Evolutionary conservation across 768 basidiomycete genomes (phyloP).

Genomic region (Amanita exitialis): DNA sequence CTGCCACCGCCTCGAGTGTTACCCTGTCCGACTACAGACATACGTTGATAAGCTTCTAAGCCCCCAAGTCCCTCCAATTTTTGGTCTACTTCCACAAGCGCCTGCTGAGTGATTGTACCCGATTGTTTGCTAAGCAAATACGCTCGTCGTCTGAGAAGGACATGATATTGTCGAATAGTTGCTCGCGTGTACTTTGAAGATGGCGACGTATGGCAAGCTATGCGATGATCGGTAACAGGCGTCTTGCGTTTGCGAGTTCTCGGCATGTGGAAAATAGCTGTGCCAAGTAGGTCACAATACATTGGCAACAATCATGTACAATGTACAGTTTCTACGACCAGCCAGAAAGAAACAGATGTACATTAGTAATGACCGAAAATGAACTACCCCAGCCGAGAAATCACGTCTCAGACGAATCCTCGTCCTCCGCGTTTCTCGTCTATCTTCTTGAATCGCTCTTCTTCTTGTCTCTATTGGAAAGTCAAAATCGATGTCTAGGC

Average conservation of each 20-base stretch:
- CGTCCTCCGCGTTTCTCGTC: slow-evolving; percentile 81
- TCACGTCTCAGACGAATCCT: slow-evolving; percentile 61
- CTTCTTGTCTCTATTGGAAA: slow-evolving; percentile 53
- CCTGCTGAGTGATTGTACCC: slow-evolving; percentile 16
- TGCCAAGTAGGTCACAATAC: no score
- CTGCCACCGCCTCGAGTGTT: slow-evolving; percentile 82
- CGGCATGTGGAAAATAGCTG: slow-evolving; percentile 17
- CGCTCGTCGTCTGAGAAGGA: slow-evolving; percentile 60
- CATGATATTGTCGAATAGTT: slow-evolving; percentile 74
- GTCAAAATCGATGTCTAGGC: background rate
- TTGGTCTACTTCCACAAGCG: slow-evolving; percentile 41
- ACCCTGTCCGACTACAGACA: slow-evolving; percentile 76
- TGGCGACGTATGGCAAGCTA: slow-evolving; percentile 7
- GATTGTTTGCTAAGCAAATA: slow-evolving; percentile 30
- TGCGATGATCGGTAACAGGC: slow-evolving; percentile 18
- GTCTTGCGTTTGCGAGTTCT: slow-evolving; percentile 26
- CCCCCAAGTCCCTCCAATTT: slow-evolving; percentile 71
- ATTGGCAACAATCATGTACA: background rate
- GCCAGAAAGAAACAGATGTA: background rate
- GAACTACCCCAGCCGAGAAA: background rate
- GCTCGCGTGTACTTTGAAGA: slow-evolving; percentile 54
- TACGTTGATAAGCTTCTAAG: slow-evolving; percentile 68
- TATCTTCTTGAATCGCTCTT: slow-evolving; percentile 81
- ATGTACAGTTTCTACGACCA: background rate
- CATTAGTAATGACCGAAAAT: background rate